Evolutionary conservation across 2,329 filamentous ascomycete genomes (phyloP), one percentile per base, ranked within the genome.

Genomic region (Cladobotryum protrusum): DNA sequence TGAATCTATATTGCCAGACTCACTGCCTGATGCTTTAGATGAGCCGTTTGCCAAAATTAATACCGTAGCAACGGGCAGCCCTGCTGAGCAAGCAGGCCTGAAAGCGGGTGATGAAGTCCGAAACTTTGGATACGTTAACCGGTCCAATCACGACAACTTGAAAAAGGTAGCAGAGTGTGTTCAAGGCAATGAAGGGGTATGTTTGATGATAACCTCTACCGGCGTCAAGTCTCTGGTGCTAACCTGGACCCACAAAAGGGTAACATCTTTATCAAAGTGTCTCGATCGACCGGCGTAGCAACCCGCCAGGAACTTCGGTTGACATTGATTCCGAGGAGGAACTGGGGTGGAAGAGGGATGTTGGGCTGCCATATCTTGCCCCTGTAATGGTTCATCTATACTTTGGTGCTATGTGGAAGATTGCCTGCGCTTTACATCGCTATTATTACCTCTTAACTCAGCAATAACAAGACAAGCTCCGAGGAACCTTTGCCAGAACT

Each of bases 341-440:
- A 91, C 63, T 99, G 93, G 92, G 92, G 92, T 57, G 93, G 93
- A 29, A 78, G 89, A 67, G 93, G 92, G 12, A 72, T 95, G 66
- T 72, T 99, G 60, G 92, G 92, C 48, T 99, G 92, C 67, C 91
- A 96, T 71, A 80, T 97, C 56, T 71, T 96, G 57, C 89, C 89
- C 20, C 58, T 95, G 50, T 95, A 49, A 37, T 8, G 35, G 14
- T 29, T 5, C 17, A 18, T 18, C 24, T 43, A 24, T 29, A 4
- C 24, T 29, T 29, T 29, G 24, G 24, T 29, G 24, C 3, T 29
- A 29, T 29, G 24, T 29, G 24, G 24, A 29, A 29, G 24, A 29
- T 29, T 29, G 6, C 24, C 24, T 29, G 6, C 24, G 11, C 24
- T 29, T 29, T 29, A 29, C 24, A 29, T 29, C 11, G 24, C 24